Conservation (phyloP, 2,329 filamentous ascomycete genomes). For the Talaromyces sp. region DNA sequence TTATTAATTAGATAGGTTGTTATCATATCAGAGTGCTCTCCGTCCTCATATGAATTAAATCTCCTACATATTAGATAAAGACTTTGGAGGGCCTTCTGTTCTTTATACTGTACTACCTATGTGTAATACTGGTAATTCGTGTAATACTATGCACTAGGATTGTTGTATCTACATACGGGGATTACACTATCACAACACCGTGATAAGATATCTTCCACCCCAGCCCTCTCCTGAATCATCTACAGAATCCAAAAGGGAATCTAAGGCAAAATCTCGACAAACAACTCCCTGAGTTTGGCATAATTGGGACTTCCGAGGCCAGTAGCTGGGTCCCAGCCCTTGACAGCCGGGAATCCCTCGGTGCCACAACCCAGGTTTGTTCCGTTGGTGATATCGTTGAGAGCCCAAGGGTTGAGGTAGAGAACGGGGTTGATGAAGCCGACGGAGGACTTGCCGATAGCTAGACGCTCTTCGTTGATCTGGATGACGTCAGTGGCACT, state of each 20-base stretch:
- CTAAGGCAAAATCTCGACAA: slow-evolving; percentile 23
- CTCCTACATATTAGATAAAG: too few relatives aligned
- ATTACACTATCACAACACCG: not conserved
- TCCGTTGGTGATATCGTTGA: slow-evolving; percentile 45
- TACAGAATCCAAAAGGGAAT: not conserved
- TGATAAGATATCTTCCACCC: not conserved
- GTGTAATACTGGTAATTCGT: too few relatives aligned
- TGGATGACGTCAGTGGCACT: slow-evolving; percentile 30
- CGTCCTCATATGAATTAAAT: too few relatives aligned
- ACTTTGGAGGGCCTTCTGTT: not conserved
- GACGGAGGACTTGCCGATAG: slow-evolving; percentile 48
- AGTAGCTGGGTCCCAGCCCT: slow-evolving; percentile 35
- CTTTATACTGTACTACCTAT: not conserved
- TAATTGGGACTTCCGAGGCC: slow-evolving; percentile 36
- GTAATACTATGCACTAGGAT: not conserved
- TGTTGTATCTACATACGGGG: not conserved
- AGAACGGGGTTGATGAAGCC: slow-evolving; percentile 55
- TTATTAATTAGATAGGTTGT: too few relatives aligned
- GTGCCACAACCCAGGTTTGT: slow-evolving; percentile 33
- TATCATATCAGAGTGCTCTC: too few relatives aligned
- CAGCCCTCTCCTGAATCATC: not conserved
- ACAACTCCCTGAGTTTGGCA: slow-evolving; percentile 32
- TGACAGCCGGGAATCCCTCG: slow-evolving; percentile 29
- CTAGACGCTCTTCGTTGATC: slow-evolving; percentile 61
- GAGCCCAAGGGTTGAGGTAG: slow-evolving; percentile 34